These are phyloP conservation scores for Posidonia oceanica DNA, from an alignment of 116 monocot genomes.

Conservation along the genomic window DNA sequence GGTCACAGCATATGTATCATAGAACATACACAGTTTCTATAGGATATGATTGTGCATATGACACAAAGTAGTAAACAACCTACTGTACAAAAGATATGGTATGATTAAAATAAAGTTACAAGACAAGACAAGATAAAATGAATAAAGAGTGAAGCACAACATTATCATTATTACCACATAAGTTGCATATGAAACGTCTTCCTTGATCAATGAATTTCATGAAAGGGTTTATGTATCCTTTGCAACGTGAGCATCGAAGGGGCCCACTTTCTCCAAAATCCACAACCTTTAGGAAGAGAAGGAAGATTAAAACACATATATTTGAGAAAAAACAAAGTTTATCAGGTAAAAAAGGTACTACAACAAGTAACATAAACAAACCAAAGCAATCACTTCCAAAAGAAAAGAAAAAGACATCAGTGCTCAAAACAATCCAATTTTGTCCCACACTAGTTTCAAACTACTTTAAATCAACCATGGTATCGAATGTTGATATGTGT, in stretches of 20 bases:
- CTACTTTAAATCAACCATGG: too few species aligned
- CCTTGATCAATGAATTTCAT: conserved; percentile 97
- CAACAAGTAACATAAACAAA: too few species aligned
- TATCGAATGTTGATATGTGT: too few species aligned
- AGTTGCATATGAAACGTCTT: conserved; percentile 79
- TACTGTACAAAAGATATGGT: not conserved
- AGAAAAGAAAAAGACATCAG: too few species aligned
- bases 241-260: conserved; percentile 89
- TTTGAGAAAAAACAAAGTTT: not conserved
- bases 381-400: too few species aligned
- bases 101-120: not conserved
- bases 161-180: conserved; percentile 58
- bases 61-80: not conserved
- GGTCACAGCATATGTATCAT: too few species aligned
- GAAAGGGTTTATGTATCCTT: conserved; percentile 95
- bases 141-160: conserved; percentile 2
- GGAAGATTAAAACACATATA: not conserved
- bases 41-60: too few species aligned
- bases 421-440: too few species aligned
- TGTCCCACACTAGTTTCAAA: too few species aligned
- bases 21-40: too few species aligned
- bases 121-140: not conserved
- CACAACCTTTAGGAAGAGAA: conserved; percentile 45
- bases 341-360: not conserved
- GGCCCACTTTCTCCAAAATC: conserved; percentile 98